A percentile compares a stretch with the other conserved stretches of the same genome.
These are phyloP conservation scores for Torulaspora franciscae DNA, from an alignment of 805 yeast species.

Conservation along the genomic window DNA sequence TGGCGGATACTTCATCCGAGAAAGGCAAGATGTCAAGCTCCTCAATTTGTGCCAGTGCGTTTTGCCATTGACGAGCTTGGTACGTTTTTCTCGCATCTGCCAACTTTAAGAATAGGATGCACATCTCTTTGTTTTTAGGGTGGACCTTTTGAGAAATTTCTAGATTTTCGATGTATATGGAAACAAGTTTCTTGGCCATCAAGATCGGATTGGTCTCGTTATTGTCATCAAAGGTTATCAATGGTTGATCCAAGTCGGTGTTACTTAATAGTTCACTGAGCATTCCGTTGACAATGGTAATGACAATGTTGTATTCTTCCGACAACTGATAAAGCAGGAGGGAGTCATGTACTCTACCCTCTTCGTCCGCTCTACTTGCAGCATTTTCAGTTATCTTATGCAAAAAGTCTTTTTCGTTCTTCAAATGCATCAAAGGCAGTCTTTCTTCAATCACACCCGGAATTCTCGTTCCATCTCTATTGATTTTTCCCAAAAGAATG, in stretches of 20 bases:
- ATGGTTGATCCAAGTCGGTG: constrained; percentile 60
- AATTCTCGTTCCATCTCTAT: constrained; percentile 65
- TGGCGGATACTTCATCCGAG: constrained; percentile 51
- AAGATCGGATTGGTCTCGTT: constrained; percentile 42
- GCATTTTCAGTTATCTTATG: constrained; percentile 75
- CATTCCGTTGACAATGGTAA: constrained; percentile 64
- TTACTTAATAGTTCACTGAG: constrained; percentile 73
- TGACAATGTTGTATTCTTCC: constrained; percentile 80
- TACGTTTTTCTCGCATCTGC: constrained; percentile 61
- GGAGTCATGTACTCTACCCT: constrained; percentile 83
- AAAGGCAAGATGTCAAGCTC: constrained; percentile 64
- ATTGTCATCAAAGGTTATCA: constrained; percentile 38
- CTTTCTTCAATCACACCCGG: constrained; percentile 85
- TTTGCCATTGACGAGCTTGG: constrained; percentile 53
- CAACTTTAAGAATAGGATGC: constrained; percentile 57
- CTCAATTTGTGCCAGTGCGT: constrained; percentile 51
- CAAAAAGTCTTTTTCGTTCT: constrained; percentile 55
- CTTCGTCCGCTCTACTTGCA: constrained; percentile 83
- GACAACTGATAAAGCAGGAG: constrained; percentile 80
- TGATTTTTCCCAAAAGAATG: constrained; percentile 76
- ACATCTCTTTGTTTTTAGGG: constrained; percentile 55
- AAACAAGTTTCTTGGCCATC: constrained; percentile 36
- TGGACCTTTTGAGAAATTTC: constrained; percentile 55
- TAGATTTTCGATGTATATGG: constrained; percentile 47
- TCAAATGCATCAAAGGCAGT: constrained; percentile 56